These are phyloP conservation scores for Margaritispora aquatica DNA, from an alignment of 495 filamentous ascomycete genomes.

Conservation along the genomic window DNA sequence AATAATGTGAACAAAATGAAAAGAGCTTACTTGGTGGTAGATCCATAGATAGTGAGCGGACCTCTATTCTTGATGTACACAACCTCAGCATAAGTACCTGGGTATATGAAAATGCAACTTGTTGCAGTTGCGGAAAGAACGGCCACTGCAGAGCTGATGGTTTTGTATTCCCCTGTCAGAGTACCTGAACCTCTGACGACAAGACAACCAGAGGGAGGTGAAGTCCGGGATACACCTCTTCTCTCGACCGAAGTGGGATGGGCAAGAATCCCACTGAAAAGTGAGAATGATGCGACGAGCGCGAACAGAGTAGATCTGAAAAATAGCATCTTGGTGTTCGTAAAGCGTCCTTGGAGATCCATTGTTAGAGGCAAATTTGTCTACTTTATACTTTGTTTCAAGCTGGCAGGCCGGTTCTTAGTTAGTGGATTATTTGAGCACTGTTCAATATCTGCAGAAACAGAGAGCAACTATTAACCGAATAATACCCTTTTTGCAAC, in stretches of 20 bases:
- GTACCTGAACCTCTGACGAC: slow-evolving; percentile 5
- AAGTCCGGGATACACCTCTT: slow-evolving; percentile 4
- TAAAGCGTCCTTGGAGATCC: background rate
- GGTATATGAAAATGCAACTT: slow-evolving; percentile 19
- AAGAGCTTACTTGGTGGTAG: background rate
- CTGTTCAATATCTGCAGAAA: background rate
- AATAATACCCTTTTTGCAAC: background rate
- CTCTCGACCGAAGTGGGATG: background rate
- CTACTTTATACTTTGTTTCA: background rate
- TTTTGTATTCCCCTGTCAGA: background rate
- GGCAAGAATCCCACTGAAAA: background rate
- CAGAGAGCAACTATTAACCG: background rate
- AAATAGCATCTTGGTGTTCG: background rate
- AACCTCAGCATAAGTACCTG: slow-evolving; percentile 33
- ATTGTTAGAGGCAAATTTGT: background rate
- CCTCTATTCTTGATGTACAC: slow-evolving; percentile 26
- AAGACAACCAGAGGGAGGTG: slow-evolving; percentile 11
- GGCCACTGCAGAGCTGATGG: background rate
- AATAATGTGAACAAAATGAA: background rate
- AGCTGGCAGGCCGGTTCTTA: background rate
- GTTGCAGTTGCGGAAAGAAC: slow-evolving; percentile 23
- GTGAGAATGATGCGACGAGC: background rate
- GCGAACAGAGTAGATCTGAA: background rate
- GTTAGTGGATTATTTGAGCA: background rate
- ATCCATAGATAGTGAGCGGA: slow-evolving; percentile 38